Base-by-base conservation (phyloP, 164 flowering plant species). In the Berberis vulgaris region DNA sequence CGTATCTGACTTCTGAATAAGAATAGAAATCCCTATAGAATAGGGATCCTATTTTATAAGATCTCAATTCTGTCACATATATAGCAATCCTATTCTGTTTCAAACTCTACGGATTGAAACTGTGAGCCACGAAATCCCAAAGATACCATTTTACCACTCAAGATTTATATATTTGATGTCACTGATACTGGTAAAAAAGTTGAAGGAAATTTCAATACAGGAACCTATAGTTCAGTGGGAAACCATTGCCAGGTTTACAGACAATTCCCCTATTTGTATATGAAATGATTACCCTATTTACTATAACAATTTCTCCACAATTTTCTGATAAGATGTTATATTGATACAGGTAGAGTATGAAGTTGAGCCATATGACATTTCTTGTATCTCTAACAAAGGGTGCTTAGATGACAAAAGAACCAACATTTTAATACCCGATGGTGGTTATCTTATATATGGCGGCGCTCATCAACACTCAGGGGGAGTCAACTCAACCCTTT, bases 401-500 rank as follows among this genome's bases (percentile, higher is more conserved):
- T 87, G 88, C 74, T 61, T 73, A 45, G 77, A 82, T 65, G 56
- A 53, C 54, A 81, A 79, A 69, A 83, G 74, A 57, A 69, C 76
- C 58, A 85, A 73, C 43, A 45, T 82, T 3, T 64, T 61, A 54
- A 58, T 87, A 69, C 88, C 85, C 40, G 61, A 64, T 39, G 84
- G 84, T 61, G 97, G 97, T 39, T 70, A 82, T 75, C 76, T 90
- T 46, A 60, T 90, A 50, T 90, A 90, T 71, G 96, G 83, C 57
- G 93, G 80, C 63, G 87, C 86, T 10, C 95, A 90, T 72, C 96
- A 85, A 73, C 96, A 90, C 74, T 54, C 81, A 2, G 97, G 93
- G 8, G 92, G 93, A n/a, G 57, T 55, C 26, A 91, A 89, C 45
- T 66, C 88, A 43, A 63, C 86, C 61, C 80, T 90, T 38, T 86